A percentile compares a stretch with the other conserved stretches of the same genome.
These are phyloP conservation scores for Xylariaceae sp. DNA, from an alignment of 2,329 filamentous ascomycete genomes.

Conservation along the genomic window DNA sequence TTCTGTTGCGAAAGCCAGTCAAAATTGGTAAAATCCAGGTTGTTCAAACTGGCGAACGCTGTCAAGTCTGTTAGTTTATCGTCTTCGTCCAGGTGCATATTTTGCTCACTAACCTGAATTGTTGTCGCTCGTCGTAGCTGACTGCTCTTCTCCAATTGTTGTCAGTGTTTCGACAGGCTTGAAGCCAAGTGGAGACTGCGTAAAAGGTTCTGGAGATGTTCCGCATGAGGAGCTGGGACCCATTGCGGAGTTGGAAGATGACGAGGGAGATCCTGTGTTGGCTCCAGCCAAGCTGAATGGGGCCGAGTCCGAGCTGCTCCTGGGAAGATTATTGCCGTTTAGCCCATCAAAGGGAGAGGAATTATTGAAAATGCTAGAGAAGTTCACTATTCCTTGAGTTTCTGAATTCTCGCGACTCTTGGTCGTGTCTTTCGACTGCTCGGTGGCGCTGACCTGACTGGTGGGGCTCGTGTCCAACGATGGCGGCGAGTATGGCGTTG, in stretches of 20 bases:
- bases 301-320: conserved; percentile 50
- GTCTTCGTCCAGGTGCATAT: conserved; percentile 24
- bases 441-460: conserved; percentile 36
- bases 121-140: conserved; percentile 36
- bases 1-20: conserved; percentile 80
- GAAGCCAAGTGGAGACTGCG: conserved; percentile 66
- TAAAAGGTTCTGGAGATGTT: conserved; percentile 74
- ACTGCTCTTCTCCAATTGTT: conserved; percentile 63
- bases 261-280: conserved; percentile 63
- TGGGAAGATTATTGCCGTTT: conserved; percentile 44
- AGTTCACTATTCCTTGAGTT: conserved; percentile 47
- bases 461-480: conserved; percentile 28
- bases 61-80: conserved; percentile 3
- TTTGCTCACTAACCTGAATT: conserved; percentile 43
- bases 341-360: conserved; percentile 41
- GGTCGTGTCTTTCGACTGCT: conserved; percentile 32
- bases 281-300: conserved; percentile 48
- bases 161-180: conserved; percentile 62
- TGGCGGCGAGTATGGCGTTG: conserved; percentile 26
- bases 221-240: conserved; percentile 66
- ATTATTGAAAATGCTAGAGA: conserved; percentile 56
- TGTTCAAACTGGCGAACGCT: conserved; percentile 39
- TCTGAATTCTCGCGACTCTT: conserved; percentile 37
- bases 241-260: conserved; percentile 58
- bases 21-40: conserved; percentile 55